Conservation (phyloP, 139 green algal genomes). For the Limnomonas spitsbergensis region DNA sequence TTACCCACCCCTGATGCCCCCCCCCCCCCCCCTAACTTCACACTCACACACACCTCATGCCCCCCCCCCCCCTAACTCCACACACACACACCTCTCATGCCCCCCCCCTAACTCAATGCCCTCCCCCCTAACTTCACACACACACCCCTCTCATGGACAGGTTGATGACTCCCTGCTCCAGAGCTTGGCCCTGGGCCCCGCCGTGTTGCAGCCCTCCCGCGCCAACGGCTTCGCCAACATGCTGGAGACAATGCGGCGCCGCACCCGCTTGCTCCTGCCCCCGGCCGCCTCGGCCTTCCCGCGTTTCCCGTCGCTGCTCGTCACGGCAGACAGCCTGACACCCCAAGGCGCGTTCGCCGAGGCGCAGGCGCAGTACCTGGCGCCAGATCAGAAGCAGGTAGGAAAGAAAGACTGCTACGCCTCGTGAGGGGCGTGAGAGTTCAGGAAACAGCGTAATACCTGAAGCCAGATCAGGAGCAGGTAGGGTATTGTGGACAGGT, state of each 20-base stretch:
- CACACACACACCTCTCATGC: no score
- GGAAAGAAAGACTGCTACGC: neutral
- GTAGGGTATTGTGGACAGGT: no score
- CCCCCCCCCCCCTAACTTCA: no score
- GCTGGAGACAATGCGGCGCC: constrained; percentile 71
- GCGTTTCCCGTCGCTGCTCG: constrained; percentile 85
- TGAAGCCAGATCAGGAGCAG: neutral
- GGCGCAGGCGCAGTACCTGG: constrained; percentile 77
- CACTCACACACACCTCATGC: no score
- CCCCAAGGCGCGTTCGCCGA: constrained; percentile 82
- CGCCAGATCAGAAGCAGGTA: constrained; percentile 43
- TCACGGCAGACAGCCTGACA: constrained; percentile 53
- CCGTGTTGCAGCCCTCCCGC: constrained; percentile 61
- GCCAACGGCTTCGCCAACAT: constrained; percentile 82
- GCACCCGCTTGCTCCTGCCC: constrained; percentile 41
- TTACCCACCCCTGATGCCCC: no score
- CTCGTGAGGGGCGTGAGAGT: no score
- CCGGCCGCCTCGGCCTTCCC: constrained; percentile 35
- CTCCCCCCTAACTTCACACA: no score
- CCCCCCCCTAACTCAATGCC: no score
- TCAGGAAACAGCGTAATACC: no score
- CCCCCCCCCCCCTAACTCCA: no score
- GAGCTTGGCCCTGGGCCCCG: constrained; percentile 43
- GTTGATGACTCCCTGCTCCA: constrained; percentile 24
- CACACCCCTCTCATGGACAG: no score